phyloP scores from a whole-genome alignment of 2,329 filamentous ascomycete species.

The Dactylellina cionopaga region DNA sequence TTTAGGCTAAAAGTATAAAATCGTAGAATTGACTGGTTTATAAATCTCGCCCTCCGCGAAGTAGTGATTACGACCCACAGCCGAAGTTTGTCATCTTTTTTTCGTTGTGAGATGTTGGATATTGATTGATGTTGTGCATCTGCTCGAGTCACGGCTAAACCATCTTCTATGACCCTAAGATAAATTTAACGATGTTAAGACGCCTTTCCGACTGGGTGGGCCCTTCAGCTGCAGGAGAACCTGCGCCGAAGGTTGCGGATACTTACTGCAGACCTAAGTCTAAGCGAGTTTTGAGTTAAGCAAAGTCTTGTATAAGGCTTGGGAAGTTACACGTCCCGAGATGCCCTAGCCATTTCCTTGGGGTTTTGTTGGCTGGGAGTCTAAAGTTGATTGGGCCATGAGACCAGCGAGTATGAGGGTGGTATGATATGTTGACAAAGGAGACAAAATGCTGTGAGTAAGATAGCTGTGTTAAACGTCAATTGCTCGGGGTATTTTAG shows the following conservation, averaged over 20 bases:
- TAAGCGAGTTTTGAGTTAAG: constrained; percentile 10
- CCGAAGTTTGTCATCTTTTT: not conserved
- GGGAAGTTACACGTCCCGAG: not conserved
- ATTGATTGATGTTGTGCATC: not conserved
- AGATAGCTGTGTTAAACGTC: too few relatives aligned
- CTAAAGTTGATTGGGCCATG: not conserved
- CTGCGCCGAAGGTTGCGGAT: not conserved
- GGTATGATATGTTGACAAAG: too few relatives aligned
- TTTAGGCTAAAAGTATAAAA: constrained; percentile 2
- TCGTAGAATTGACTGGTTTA: too few relatives aligned
- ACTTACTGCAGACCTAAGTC: constrained; percentile 4
- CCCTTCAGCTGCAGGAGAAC: not conserved
- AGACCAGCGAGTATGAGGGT: too few relatives aligned
- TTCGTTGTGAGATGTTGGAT: not conserved
- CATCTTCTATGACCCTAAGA: not conserved
- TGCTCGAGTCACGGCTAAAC: not conserved
- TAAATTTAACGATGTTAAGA: not conserved
- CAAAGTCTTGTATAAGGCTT: not conserved
- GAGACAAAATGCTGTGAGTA: too few relatives aligned
- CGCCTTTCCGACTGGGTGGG: not conserved
- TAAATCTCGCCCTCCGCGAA: not conserved
- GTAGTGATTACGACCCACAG: not conserved
- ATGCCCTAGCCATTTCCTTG: not conserved
- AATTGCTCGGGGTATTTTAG: not conserved
- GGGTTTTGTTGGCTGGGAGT: not conserved